Percentiles rank a stretch among this genome's conserved stretches.
These are phyloP conservation scores for Collybia sordida DNA, from an alignment of 768 basidiomycete species.

Conservation along the genomic window DNA sequence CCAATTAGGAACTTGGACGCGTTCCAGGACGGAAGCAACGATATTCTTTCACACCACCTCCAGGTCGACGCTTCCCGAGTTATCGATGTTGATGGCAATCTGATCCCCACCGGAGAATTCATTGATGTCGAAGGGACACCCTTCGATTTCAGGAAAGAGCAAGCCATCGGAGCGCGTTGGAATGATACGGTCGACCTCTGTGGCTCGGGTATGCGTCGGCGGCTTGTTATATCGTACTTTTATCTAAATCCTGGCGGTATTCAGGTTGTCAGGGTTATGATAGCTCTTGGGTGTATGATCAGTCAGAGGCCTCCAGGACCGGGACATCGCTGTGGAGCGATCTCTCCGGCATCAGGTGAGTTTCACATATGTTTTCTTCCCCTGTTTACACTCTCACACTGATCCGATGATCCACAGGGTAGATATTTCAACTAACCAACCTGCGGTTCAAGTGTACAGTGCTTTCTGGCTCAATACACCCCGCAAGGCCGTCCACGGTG, in stretches of 20 bases:
- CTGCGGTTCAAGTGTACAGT: conserved; percentile 51
- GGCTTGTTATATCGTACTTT: neutral
- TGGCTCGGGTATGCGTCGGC: conserved; percentile 20
- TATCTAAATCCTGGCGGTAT: neutral
- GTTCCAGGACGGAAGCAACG: conserved; percentile 39
- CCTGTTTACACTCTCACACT: neutral
- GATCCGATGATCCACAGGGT: conserved; percentile 28
- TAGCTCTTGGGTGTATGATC: conserved; percentile 49
- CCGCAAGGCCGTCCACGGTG: conserved; percentile 49
- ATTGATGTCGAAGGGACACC: conserved; percentile 25
- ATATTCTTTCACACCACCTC: conserved; percentile 34
- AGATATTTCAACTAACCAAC: conserved; percentile 50
- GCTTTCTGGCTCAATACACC: conserved; percentile 44
- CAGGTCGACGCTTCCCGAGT: conserved; percentile 25
- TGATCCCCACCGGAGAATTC: conserved; percentile 33
- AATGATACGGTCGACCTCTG: conserved; percentile 28
- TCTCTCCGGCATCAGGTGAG: conserved; percentile 47
- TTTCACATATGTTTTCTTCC: neutral
- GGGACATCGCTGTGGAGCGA: conserved; percentile 46
- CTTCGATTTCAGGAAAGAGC: conserved; percentile 40
- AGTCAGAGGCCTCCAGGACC: conserved; percentile 20
- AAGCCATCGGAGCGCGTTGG: conserved; percentile 32
- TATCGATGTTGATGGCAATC: conserved; percentile 33
- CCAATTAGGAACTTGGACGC: conserved; percentile 48
- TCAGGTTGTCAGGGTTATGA: conserved; percentile 50